phyloP scores from a whole-genome alignment of 1,139 yeast species.

The Lodderomyces metapsilosis region DNA sequence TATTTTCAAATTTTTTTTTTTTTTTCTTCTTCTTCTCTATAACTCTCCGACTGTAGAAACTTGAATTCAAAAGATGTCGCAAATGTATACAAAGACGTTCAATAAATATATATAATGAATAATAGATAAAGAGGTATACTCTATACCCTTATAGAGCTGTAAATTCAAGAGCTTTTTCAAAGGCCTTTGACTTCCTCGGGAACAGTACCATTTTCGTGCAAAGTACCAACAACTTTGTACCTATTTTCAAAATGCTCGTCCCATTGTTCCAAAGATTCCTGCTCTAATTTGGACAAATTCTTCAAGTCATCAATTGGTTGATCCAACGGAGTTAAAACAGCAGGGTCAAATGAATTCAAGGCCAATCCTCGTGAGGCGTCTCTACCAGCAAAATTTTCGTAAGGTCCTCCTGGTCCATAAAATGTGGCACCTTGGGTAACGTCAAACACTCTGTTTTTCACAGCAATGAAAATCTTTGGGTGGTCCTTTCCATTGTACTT shows the following conservation, averaged over 20 bases:
- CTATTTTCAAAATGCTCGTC: slow-evolving; percentile 77
- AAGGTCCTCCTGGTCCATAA: slow-evolving; percentile 97
- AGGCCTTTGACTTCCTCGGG: slow-evolving; percentile 8
- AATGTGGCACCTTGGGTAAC: slow-evolving; percentile 79
- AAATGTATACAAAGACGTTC: too few relatives aligned
- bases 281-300: slow-evolving; percentile 63
- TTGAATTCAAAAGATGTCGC: too few relatives aligned
- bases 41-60: too few relatives aligned
- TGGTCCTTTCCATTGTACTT: slow-evolving; percentile 80
- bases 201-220: slow-evolving; percentile 26
- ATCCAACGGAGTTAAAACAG: slow-evolving; percentile 54
- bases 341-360: slow-evolving; percentile 77
- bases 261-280: slow-evolving; percentile 78
- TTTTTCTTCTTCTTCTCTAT: too few relatives aligned
- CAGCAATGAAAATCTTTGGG: slow-evolving; percentile 77
- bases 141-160: too few relatives aligned
- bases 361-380: slow-evolving; percentile 97
- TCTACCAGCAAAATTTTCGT: slow-evolving; percentile 92
- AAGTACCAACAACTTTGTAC: slow-evolving; percentile 67
- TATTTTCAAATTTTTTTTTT: too few relatives aligned
- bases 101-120: too few relatives aligned
- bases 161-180: not conserved
- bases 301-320: slow-evolving; percentile 71
- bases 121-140: too few relatives aligned
- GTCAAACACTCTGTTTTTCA: slow-evolving; percentile 82